These are phyloP conservation scores for Saccharomyces hybrid DNA, from an alignment of 1,139 yeast species.

Conservation along the genomic window DNA sequence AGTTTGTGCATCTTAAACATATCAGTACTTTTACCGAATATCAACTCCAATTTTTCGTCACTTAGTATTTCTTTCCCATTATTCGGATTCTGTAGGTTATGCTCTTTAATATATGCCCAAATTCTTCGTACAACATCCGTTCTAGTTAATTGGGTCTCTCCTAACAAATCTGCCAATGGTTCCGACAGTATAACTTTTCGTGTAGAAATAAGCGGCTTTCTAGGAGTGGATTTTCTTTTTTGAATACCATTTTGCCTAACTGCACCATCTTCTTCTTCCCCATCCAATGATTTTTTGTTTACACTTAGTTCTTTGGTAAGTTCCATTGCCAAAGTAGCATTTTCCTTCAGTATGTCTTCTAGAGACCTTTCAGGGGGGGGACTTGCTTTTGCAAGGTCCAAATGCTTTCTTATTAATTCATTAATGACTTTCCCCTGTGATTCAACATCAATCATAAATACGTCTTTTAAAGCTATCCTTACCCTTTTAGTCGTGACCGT, in stretches of 20 bases:
- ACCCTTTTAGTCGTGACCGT: conserved; percentile 65
- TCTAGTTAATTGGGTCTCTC: conserved; percentile 1
- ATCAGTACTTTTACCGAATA: conserved; percentile 53
- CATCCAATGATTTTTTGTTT: not conserved
- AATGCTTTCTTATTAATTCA: conserved; percentile 37
- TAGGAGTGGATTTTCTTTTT: not conserved
- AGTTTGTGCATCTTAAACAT: conserved; percentile 62
- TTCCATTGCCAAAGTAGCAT: not conserved
- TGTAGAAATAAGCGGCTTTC: not conserved
- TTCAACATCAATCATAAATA: conserved; percentile 51
- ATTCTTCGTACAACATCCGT: conserved; percentile 29
- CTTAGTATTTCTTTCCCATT: conserved; percentile 60
- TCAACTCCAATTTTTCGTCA: conserved; percentile 48
- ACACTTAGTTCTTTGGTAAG: not conserved
- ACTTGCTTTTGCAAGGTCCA: not conserved
- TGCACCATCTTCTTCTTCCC: not conserved
- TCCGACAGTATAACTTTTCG: conserved; percentile 1
- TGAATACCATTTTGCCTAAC: not conserved
- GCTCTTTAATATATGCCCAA: conserved; percentile 64
- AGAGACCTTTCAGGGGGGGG: not conserved
- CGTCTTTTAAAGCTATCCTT: conserved; percentile 60
- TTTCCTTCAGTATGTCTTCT: not conserved
- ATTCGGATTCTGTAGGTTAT: conserved; percentile 58
- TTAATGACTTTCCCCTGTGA: conserved; percentile 52
- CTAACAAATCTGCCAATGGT: not conserved